A percentile compares a stretch with the other conserved stretches of the same genome.
Evolutionary conservation across 2,329 filamentous ascomycete species (phyloP).

Genomic region (Fusarium dimerum): DNA sequence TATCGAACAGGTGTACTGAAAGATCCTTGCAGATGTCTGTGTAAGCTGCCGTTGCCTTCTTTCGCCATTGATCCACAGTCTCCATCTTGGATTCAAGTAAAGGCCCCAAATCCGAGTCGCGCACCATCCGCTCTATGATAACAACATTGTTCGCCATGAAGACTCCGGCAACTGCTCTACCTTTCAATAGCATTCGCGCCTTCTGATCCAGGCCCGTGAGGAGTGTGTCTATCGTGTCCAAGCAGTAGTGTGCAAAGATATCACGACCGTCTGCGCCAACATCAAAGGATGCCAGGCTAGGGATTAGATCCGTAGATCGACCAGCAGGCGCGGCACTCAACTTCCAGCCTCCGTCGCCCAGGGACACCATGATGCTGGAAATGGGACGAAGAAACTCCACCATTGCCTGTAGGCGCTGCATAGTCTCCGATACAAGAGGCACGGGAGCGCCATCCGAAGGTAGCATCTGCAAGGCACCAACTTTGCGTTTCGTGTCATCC

Average conservation of each 20-base stretch:
- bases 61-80: slow-evolving; percentile 80
- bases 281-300: slow-evolving; percentile 78
- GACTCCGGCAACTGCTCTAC: slow-evolving; percentile 78
- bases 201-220: slow-evolving; percentile 76
- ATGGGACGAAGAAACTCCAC: slow-evolving; percentile 83
- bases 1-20: slow-evolving; percentile 81
- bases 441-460: slow-evolving; percentile 78
- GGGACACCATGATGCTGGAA: slow-evolving; percentile 84
- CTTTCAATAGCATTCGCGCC: slow-evolving; percentile 70
- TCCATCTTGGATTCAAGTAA: slow-evolving; percentile 68
- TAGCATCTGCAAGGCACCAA: slow-evolving; percentile 64
- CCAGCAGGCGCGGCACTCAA: slow-evolving; percentile 50
- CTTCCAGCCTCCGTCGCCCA: slow-evolving; percentile 92
- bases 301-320: slow-evolving; percentile 63
- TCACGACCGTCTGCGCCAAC: slow-evolving; percentile 85
- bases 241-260: slow-evolving; percentile 86
- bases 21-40: slow-evolving; percentile 87
- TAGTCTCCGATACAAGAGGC: slow-evolving; percentile 78
- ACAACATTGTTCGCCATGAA: slow-evolving; percentile 88
- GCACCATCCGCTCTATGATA: slow-evolving; percentile 82
- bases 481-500: slow-evolving; percentile 76
- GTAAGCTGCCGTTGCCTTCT: slow-evolving; percentile 80
- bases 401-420: slow-evolving; percentile 84
- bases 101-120: slow-evolving; percentile 73
- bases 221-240: slow-evolving; percentile 83